phyloP scores from a whole-genome alignment of 1,139 yeast genomes.

The Hansenula anomala region DNA sequence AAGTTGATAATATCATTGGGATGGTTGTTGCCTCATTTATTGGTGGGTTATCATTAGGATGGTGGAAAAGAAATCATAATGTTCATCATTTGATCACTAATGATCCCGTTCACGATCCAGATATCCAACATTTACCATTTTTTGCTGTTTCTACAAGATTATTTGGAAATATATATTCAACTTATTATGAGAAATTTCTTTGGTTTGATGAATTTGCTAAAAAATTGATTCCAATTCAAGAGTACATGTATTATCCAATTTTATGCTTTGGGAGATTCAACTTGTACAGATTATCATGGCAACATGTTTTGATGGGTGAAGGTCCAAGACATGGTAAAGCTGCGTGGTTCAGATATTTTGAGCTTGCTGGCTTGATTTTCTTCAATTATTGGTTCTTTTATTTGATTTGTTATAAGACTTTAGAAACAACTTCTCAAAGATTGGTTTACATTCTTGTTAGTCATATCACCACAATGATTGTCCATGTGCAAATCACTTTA shows the following conservation, averaged over 20 bases:
- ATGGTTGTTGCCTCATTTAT: constrained; percentile 68
- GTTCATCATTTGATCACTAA: constrained; percentile 86
- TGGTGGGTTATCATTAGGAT: constrained; percentile 87
- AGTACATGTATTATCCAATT: constrained; percentile 72
- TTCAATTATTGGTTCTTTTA: constrained; percentile 82
- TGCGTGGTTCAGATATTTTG: constrained; percentile 82
- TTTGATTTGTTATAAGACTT: constrained; percentile 45
- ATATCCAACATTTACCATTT: constrained; percentile 88
- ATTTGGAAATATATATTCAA: constrained; percentile 65
- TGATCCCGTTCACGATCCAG: constrained; percentile 92
- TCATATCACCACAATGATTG: constrained; percentile 80
- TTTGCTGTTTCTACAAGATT: constrained; percentile 79
- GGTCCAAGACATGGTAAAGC: constrained; percentile 82
- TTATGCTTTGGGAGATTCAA: constrained; percentile 83
- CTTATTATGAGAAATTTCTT: constrained; percentile 66
- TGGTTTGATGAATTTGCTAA: constrained; percentile 67
- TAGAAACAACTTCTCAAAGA: constrained; percentile 48
- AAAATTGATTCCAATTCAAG: constrained; percentile 55
- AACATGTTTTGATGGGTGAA: constrained; percentile 59
- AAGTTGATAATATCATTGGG: constrained; percentile 72
- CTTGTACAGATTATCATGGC: constrained; percentile 77
- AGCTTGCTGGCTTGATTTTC: constrained; percentile 59
- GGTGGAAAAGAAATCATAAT: constrained; percentile 95
- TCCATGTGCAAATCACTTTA: constrained; percentile 86
- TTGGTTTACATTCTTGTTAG: constrained; percentile 63